Percentiles rank a stretch among this genome's conserved stretches.
Evolutionary conservation across 495 filamentous ascomycete genomes (phyloP).

Genomic region (Penicillium pulvis): DNA sequence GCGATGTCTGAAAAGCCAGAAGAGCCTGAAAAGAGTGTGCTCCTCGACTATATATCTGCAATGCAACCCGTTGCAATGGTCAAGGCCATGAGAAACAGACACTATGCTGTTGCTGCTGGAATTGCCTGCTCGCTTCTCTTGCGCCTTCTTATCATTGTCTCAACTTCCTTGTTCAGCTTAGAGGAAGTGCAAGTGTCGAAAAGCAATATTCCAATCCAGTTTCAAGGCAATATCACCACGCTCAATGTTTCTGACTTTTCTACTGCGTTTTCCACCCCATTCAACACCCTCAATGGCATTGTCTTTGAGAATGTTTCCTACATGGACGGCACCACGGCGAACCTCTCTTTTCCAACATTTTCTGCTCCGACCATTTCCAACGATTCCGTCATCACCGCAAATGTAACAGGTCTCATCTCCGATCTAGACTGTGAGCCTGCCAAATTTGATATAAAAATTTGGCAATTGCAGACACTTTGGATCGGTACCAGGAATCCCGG

Average conservation of each 20-base stretch:
- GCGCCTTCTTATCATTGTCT: constrained; percentile 18
- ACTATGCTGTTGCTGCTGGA: constrained; percentile 7
- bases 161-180: constrained; percentile 17
- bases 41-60: constrained; percentile 17
- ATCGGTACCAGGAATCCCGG: background rate
- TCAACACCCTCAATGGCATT: constrained; percentile 12
- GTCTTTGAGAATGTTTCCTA: constrained; percentile 15
- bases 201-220: constrained; percentile 4
- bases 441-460: background rate
- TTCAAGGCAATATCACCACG: background rate
- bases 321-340: constrained; percentile 7
- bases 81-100: constrained; percentile 9
- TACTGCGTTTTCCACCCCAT: background rate
- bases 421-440: constrained; percentile 20
- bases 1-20: constrained; percentile 17
- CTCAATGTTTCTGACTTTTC: background rate
- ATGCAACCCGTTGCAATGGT: constrained; percentile 15
- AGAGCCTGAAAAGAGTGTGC: constrained; percentile 12
- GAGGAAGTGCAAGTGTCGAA: constrained; percentile 3
- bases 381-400: constrained; percentile 8
- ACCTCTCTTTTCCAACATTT: constrained; percentile 16
- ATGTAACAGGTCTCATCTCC: constrained; percentile 18
- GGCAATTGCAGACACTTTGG: background rate
- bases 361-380: constrained; percentile 8
- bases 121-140: constrained; percentile 10